A percentile compares a stretch with the other conserved stretches of the same genome.
phyloP scores from a whole-genome alignment of 768 basidiomycete species.

The Lentinula detonsa region DNA sequence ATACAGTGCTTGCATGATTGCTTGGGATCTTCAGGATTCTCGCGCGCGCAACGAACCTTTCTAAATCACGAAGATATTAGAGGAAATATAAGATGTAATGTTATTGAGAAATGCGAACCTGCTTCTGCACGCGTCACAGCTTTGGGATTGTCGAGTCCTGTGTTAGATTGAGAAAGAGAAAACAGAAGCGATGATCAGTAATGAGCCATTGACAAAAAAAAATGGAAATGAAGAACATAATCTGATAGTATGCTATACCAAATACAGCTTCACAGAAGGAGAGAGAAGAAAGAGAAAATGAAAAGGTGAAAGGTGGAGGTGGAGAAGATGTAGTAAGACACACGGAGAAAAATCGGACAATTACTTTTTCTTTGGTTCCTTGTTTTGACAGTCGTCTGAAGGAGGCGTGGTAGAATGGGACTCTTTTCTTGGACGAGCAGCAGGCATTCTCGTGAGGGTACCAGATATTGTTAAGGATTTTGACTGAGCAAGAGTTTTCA shows the following conservation, averaged over 20 bases:
- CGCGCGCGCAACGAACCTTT: slow-evolving; percentile 80
- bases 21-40: slow-evolving; percentile 71
- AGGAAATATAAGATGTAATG: background rate
- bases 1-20: slow-evolving; percentile 85
- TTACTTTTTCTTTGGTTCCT: slow-evolving; percentile 71
- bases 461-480: slow-evolving; percentile 7
- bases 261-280: slow-evolving; percentile 12
- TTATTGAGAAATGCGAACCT: background rate
- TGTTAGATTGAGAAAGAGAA: slow-evolving; percentile 13
- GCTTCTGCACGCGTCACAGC: slow-evolving; percentile 75
- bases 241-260: background rate
- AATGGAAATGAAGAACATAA: slow-evolving; percentile 32
- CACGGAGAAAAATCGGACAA: slow-evolving; percentile 55
- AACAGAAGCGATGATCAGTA: slow-evolving; percentile 23
- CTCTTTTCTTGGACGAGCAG: slow-evolving; percentile 63
- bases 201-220: slow-evolving; percentile 11
- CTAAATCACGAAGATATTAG: slow-evolving; percentile 16
- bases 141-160: slow-evolving; percentile 77
- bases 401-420: slow-evolving; percentile 53
- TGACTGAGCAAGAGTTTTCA: background rate
- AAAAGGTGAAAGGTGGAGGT: slow-evolving; percentile 21
- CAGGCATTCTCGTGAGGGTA: slow-evolving; percentile 43
- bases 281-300: slow-evolving; percentile 15
- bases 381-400: slow-evolving; percentile 55
- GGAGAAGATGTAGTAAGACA: slow-evolving; percentile 21